Conservation (phyloP, 225 moss, liverwort and hornwort genomes). For the Bryum argenteum region DNA sequence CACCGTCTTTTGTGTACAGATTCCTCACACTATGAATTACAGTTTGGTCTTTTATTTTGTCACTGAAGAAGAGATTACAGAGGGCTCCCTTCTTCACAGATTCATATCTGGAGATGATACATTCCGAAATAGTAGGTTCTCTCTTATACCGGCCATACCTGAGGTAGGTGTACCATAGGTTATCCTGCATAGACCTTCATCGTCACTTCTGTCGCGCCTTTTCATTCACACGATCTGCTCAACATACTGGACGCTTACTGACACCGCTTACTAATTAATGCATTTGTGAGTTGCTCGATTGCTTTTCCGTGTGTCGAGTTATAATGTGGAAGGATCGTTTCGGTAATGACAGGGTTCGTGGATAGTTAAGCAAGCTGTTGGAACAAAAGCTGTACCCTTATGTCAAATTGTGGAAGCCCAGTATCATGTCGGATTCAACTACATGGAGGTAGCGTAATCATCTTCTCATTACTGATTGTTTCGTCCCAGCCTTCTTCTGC, state of each 20-base stretch:
- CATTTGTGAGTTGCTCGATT: background rate
- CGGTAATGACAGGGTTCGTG: slow-evolving; percentile 59
- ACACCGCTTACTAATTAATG: background rate
- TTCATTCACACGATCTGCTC: slow-evolving; percentile 17
- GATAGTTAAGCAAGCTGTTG: slow-evolving; percentile 80
- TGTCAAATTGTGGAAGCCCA: slow-evolving; percentile 65
- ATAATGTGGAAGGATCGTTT: background rate
- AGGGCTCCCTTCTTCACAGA: slow-evolving; percentile 64
- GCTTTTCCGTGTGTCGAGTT: background rate
- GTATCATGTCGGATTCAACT: slow-evolving; percentile 72
- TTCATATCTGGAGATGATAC: slow-evolving; percentile 74
- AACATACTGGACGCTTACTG: background rate
- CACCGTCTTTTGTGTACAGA: slow-evolving; percentile 33
- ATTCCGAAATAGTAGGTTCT: slow-evolving; percentile 70
- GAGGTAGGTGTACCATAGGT: slow-evolving; percentile 47
- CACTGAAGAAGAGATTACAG: slow-evolving; percentile 56
- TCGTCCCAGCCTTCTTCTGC: background rate
- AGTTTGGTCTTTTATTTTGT: slow-evolving; percentile 72
- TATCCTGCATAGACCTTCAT: background rate
- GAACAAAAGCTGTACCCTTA: slow-evolving; percentile 63
- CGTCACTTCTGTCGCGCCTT: slow-evolving; percentile 15
- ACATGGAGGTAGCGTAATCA: slow-evolving; percentile 57
- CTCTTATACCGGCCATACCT: slow-evolving; percentile 70
- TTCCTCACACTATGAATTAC: slow-evolving; percentile 45
- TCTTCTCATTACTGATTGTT: slow-evolving; percentile 12